phyloP scores from a whole-genome alignment of 2,329 filamentous ascomycete genomes.

The Ophiocordyceps polyrhachis-furcata region DNA sequence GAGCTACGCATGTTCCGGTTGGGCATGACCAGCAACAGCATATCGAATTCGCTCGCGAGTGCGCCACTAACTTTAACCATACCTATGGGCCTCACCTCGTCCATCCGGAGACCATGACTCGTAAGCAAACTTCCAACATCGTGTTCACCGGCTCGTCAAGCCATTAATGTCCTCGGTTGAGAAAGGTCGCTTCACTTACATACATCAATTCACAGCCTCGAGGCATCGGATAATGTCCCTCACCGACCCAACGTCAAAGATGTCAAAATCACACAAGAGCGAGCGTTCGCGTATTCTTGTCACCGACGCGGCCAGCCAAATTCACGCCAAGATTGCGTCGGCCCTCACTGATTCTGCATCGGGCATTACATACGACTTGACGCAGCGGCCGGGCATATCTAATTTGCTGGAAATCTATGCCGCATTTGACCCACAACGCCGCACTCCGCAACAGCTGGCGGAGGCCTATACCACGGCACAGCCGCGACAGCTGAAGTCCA shows the following conservation, averaged over 20 bases:
- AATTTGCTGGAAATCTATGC: constrained; percentile 73
- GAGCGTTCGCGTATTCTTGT: constrained; percentile 64
- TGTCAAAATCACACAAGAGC: constrained; percentile 76
- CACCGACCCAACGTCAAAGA: constrained; percentile 58
- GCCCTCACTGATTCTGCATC: constrained; percentile 60
- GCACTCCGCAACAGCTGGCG: constrained; percentile 22
- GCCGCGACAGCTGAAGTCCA: constrained; percentile 24
- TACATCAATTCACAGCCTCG: constrained; percentile 32
- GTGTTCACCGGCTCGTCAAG: neutral
- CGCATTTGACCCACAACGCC: constrained; percentile 35
- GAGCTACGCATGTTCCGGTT: constrained; percentile 85
- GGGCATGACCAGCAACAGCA: constrained; percentile 93
- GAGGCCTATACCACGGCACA: constrained; percentile 17
- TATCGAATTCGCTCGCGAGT: constrained; percentile 77
- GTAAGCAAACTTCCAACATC: constrained; percentile 21
- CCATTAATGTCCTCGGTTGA: neutral
- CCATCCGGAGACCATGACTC: constrained; percentile 51
- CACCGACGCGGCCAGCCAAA: constrained; percentile 47
- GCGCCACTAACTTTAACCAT: constrained; percentile 75
- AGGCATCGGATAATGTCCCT: constrained; percentile 83
- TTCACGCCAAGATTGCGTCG: constrained; percentile 48
- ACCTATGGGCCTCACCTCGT: constrained; percentile 46
- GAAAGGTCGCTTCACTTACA: neutral
- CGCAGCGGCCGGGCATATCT: constrained; percentile 57
- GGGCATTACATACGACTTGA: constrained; percentile 53